These are phyloP conservation scores for Leccinellum albellum DNA, from an alignment of 768 basidiomycete species.

Conservation along the genomic window DNA sequence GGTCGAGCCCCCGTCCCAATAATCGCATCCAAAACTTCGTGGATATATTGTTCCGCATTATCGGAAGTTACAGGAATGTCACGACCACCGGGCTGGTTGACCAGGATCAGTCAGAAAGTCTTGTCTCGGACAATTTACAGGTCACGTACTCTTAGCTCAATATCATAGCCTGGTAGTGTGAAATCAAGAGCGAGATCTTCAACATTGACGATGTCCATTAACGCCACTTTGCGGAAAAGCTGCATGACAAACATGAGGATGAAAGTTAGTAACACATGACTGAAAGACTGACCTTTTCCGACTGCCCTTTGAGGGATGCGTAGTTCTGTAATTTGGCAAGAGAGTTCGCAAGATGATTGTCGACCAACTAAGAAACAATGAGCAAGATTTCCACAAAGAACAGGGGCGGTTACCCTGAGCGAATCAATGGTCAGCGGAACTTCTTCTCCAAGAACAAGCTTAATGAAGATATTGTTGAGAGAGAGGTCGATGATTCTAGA, in stretches of 20 bases:
- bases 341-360: constrained; percentile 81
- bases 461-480: constrained; percentile 93
- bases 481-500: constrained; percentile 96
- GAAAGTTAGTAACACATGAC: not conserved
- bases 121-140: not conserved
- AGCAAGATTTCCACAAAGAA: not conserved
- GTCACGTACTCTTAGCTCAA: constrained; percentile 74
- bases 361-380: constrained; percentile 59
- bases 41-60: constrained; percentile 87
- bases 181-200: constrained; percentile 94
- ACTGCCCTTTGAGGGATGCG: constrained; percentile 42
- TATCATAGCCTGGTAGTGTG: constrained; percentile 92
- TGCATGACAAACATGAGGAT: constrained; percentile 21
- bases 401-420: constrained; percentile 58
- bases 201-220: constrained; percentile 61
- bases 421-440: constrained; percentile 81
- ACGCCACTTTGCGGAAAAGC: constrained; percentile 53
- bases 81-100: constrained; percentile 66
- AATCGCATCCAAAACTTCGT: constrained; percentile 83
- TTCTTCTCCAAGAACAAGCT: constrained; percentile 82
- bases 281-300: constrained; percentile 49
- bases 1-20: constrained; percentile 73
- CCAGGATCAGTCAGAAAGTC: not conserved
- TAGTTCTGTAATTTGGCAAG: constrained; percentile 75
- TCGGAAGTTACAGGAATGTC: constrained; percentile 78